These are phyloP conservation scores for Earliella scabrosa DNA, from an alignment of 1,284 basidiomycete genomes.

Conservation along the genomic window DNA sequence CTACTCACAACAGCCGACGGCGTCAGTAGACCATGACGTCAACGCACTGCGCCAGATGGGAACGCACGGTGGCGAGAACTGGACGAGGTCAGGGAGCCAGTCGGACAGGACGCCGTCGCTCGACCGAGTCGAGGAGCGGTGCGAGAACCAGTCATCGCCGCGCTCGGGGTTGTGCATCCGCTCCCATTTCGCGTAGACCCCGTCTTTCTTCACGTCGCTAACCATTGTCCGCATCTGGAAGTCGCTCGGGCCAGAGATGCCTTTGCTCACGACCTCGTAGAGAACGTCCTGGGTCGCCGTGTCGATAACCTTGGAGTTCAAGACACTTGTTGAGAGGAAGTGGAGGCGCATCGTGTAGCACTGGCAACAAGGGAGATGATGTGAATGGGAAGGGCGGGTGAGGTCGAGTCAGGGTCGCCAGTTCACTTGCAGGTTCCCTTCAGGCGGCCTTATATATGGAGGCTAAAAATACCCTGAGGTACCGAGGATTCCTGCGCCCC, in stretches of 20 bases:
- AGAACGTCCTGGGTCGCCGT: neutral
- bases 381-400: no score
- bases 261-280: neutral
- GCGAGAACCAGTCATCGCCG: neutral
- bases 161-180: neutral
- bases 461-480: no score
- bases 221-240: neutral
- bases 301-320: neutral
- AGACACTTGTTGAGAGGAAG: neutral
- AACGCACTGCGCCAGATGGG: neutral
- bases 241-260: neutral
- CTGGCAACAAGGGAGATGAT: no score
- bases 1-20: neutral
- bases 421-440: no score
- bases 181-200: neutral
- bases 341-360: neutral
- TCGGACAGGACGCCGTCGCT: neutral
- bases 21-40: neutral
- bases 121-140: neutral
- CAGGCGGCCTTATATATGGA: no score
- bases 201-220: neutral
- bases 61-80: neutral
- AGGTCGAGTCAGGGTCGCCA: no score
- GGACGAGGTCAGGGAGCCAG: neutral
- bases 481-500: no score